Percentiles rank a stretch among this genome's conserved stretches.
Evolutionary conservation across 2,329 filamentous ascomycete genomes (phyloP).

Genomic region (Alternaria infectoria): DNA sequence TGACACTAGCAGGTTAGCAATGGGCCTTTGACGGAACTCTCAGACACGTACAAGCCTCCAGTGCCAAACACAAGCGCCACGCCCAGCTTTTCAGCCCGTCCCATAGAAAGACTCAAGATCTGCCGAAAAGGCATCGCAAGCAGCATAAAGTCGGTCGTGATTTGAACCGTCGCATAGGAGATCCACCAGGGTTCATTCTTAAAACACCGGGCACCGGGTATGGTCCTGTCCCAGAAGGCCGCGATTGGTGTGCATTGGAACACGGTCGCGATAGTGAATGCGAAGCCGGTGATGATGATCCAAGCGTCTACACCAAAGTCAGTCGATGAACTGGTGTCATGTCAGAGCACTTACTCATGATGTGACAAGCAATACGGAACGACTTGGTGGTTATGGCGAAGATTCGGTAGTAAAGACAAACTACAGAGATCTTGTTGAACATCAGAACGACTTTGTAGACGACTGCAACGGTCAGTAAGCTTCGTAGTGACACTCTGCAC

Average conservation of each 20-base stretch:
- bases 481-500: background rate
- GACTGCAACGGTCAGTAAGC: slow-evolving; percentile 9
- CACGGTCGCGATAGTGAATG: slow-evolving; percentile 38
- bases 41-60: slow-evolving; percentile 24
- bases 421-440: slow-evolving; percentile 44
- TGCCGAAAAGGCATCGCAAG: slow-evolving; percentile 27
- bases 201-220: slow-evolving; percentile 38
- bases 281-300: slow-evolving; percentile 40
- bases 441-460: slow-evolving; percentile 48
- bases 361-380: slow-evolving; percentile 34
- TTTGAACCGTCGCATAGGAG: slow-evolving; percentile 29
- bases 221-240: slow-evolving; percentile 40
- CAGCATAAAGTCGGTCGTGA: slow-evolving; percentile 26
- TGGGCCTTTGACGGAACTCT: background rate
- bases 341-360: slow-evolving; percentile 21
- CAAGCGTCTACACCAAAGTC: slow-evolving; percentile 17
- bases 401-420: slow-evolving; percentile 44
- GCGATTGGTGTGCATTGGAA: slow-evolving; percentile 43
- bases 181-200: slow-evolving; percentile 36
- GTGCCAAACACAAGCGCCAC: slow-evolving; percentile 31
- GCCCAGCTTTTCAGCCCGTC: slow-evolving; percentile 26
- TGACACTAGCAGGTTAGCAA: slow-evolving; percentile 23
- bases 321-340: background rate
- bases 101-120: slow-evolving; percentile 27
- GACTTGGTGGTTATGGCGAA: slow-evolving; percentile 34